These are phyloP conservation scores for Tremella fuciformis DNA, from an alignment of 768 basidiomycete species.

Conservation along the genomic window DNA sequence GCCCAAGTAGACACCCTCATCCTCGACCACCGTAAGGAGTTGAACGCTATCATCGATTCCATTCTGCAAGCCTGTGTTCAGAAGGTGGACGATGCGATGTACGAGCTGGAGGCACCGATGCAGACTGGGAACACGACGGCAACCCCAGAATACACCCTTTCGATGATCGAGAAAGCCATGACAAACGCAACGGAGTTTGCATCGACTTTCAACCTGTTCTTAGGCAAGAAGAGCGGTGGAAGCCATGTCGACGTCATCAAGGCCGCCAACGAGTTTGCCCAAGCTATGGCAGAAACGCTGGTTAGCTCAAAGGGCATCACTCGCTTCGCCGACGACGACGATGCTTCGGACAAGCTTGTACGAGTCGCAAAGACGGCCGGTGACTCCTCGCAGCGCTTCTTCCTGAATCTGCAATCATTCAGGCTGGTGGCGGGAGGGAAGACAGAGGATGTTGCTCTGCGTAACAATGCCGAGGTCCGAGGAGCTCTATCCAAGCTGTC, in stretches of 20 bases:
- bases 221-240: conserved; percentile 75
- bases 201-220: conserved; percentile 84
- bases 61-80: conserved; percentile 94
- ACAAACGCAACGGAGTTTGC: conserved; percentile 97
- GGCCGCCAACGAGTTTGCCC: conserved; percentile 92
- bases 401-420: conserved; percentile 94
- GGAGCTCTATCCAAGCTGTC: conserved; percentile 77
- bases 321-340: conserved; percentile 83
- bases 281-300: conserved; percentile 85
- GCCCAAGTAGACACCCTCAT: conserved; percentile 97
- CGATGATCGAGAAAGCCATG: conserved; percentile 95
- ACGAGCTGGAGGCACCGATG: conserved; percentile 93
- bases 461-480: conserved; percentile 84
- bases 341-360: conserved; percentile 86
- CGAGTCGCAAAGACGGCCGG: conserved; percentile 79
- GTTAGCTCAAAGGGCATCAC: conserved; percentile 94
- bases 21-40: conserved; percentile 92
- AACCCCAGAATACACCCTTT: conserved; percentile 96
- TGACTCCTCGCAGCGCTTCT: conserved; percentile 83
- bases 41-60: conserved; percentile 97
- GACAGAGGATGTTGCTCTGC: conserved; percentile 80
- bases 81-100: conserved; percentile 95
- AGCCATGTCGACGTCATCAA: conserved; percentile 98
- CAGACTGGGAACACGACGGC: conserved; percentile 92
- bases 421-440: conserved; percentile 80